Evolutionary conservation across 176 grass and related monocot species (phyloP).

Genomic region (Chloris gayana): DNA sequence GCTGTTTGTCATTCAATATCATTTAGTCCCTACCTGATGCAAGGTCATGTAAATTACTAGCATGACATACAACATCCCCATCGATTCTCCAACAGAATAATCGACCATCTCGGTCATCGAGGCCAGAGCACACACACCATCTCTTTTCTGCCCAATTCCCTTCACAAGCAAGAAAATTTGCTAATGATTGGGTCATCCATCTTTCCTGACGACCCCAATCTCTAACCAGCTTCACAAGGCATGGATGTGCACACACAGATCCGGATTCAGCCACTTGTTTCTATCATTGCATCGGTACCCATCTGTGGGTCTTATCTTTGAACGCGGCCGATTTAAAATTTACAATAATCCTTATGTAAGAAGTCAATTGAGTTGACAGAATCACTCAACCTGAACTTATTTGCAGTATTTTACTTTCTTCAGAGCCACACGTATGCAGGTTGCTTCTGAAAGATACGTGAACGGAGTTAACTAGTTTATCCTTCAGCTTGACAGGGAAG

Average conservation of each 20-base stretch:
- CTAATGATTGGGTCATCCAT: slow-evolving; percentile 55
- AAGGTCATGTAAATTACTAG: slow-evolving; percentile 14
- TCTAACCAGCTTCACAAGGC: slow-evolving; percentile 26
- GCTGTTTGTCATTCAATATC: neutral
- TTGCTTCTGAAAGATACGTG: slow-evolving; percentile 3
- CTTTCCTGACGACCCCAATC: slow-evolving; percentile 28
- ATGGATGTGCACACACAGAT: neutral
- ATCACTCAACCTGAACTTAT: slow-evolving; percentile 37
- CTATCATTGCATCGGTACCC: slow-evolving; percentile 29
- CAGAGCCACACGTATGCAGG: neutral
- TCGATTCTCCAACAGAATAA: slow-evolving; percentile 54
- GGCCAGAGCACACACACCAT: neutral
- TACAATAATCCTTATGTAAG: slow-evolving; percentile 28
- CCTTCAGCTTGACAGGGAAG: slow-evolving; percentile 9
- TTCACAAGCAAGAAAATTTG: slow-evolving; percentile 31
- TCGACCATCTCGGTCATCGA: neutral
- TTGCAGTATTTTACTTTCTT: neutral
- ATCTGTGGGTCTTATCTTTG: slow-evolving; percentile 48
- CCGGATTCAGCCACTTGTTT: slow-evolving; percentile 26
- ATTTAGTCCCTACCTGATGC: neutral
- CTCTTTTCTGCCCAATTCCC: slow-evolving; percentile 7
- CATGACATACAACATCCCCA: slow-evolving; percentile 39
- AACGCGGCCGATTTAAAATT: neutral
- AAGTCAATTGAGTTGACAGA: slow-evolving; percentile 28
- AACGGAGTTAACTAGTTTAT: slow-evolving; percentile 23